Evolutionary conservation across 2,329 filamentous ascomycete genomes (phyloP).

Genomic region (Fusarium lateritium): DNA sequence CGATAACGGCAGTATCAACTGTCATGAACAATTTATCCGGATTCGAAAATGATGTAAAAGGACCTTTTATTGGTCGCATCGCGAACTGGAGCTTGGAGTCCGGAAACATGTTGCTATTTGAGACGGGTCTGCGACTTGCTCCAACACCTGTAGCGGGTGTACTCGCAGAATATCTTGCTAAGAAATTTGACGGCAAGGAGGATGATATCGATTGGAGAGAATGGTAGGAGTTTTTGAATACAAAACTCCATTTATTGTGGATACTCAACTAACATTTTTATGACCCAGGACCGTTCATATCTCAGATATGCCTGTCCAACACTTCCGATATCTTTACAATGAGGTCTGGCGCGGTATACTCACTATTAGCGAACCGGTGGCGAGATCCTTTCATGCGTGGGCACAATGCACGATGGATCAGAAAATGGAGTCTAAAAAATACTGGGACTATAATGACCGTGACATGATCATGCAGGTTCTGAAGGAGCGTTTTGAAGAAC

Average conservation of each 20-base stretch:
- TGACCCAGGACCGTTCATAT: not conserved
- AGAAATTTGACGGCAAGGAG: not conserved
- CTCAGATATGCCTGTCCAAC: not conserved
- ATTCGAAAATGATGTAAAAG: not conserved
- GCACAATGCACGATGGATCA: not conserved
- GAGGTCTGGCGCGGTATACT: not conserved
- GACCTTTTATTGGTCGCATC: not conserved
- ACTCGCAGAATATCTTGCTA: conserved; percentile 1
- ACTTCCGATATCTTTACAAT: not conserved
- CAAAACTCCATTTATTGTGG: not conserved
- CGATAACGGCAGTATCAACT: not conserved
- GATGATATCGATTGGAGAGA: conserved; percentile 15
- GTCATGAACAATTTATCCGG: conserved; percentile 4
- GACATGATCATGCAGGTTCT: conserved; percentile 2
- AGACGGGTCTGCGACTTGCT: conserved; percentile 2
- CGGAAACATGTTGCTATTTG: conserved; percentile 6
- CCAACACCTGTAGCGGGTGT: not conserved
- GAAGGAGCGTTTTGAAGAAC: not conserved
- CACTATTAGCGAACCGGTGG: not conserved
- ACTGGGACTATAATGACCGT: conserved; percentile 1
- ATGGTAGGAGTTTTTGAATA: conserved; percentile 8
- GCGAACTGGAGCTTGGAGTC: conserved; percentile 15
- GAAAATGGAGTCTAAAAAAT: conserved; percentile 7
- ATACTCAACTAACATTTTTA: no score
- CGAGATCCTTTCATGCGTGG: conserved; percentile 10